phyloP scores from a whole-genome alignment of 257 asterid species.

The Scutellaria baicalensis region DNA sequence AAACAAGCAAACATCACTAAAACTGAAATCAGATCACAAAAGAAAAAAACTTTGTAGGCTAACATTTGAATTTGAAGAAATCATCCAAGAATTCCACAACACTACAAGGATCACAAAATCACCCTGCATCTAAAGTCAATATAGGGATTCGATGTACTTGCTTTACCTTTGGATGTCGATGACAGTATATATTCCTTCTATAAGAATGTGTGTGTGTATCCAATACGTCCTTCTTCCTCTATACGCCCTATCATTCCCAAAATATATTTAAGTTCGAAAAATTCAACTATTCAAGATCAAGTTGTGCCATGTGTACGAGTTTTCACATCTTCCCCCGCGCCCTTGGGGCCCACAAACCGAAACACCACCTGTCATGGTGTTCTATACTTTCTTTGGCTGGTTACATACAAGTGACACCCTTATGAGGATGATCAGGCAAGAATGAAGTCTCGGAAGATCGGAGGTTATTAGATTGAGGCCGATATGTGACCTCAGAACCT shows the following conservation, averaged over 20 bases:
- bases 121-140: no score
- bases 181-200: constrained; percentile 10
- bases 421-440: constrained; percentile 38
- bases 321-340: background rate
- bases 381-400: background rate
- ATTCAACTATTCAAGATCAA: background rate
- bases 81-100: no score
- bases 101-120: no score
- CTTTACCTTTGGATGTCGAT: constrained; percentile 1
- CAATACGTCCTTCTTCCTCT: background rate
- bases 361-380: background rate
- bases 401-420: constrained; percentile 50
- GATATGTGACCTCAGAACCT: constrained; percentile 37
- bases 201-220: constrained; percentile 8
- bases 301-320: background rate
- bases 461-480: constrained; percentile 23
- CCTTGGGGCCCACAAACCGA: background rate
- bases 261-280: background rate
- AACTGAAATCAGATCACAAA: no score
- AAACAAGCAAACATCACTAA: no score
- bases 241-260: background rate
- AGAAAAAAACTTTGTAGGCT: no score
- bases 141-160: background rate
- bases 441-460: constrained; percentile 34
- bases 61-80: no score